Evolutionary conservation across 2,329 filamentous ascomycete genomes (phyloP).

Genomic region (Aspergillus jensenii): DNA sequence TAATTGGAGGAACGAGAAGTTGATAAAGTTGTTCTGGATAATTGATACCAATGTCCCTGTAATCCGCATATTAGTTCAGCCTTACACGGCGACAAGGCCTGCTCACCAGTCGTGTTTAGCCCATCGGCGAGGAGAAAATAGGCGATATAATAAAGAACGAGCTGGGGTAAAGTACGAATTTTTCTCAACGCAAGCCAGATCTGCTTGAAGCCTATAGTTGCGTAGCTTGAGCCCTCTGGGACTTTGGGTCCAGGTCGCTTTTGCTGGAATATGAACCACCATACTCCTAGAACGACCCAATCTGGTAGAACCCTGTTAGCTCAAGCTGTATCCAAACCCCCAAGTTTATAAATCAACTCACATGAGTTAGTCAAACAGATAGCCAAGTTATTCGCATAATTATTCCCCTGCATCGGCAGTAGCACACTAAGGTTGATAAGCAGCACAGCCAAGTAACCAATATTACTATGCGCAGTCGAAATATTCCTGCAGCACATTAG

Average conservation of each 20-base stretch:
- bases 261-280: slow-evolving; percentile 47
- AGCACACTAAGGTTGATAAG: slow-evolving; percentile 42
- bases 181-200: slow-evolving; percentile 40
- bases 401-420: slow-evolving; percentile 37
- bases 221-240: slow-evolving; percentile 41
- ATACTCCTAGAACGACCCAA: slow-evolving; percentile 43
- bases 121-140: slow-evolving; percentile 46
- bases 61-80: neutral
- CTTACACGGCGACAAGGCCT: neutral
- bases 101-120: slow-evolving; percentile 40
- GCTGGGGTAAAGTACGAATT: slow-evolving; percentile 41
- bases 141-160: slow-evolving; percentile 42
- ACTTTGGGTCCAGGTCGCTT: slow-evolving; percentile 40
- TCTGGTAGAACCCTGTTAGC: slow-evolving; percentile 27
- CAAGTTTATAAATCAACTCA: slow-evolving; percentile 18
- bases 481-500: slow-evolving; percentile 31
- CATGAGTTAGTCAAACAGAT: slow-evolving; percentile 44
- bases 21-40: slow-evolving; percentile 42
- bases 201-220: slow-evolving; percentile 45
- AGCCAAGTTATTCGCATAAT: slow-evolving; percentile 41
- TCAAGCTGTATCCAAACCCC: neutral
- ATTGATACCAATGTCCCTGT: slow-evolving; percentile 38
- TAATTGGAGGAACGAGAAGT: slow-evolving; percentile 43
- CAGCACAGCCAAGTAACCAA: slow-evolving; percentile 42
- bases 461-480: slow-evolving; percentile 46